These are phyloP conservation scores for Boletus coccyginus DNA, from an alignment of 768 basidiomycete species.

Conservation along the genomic window DNA sequence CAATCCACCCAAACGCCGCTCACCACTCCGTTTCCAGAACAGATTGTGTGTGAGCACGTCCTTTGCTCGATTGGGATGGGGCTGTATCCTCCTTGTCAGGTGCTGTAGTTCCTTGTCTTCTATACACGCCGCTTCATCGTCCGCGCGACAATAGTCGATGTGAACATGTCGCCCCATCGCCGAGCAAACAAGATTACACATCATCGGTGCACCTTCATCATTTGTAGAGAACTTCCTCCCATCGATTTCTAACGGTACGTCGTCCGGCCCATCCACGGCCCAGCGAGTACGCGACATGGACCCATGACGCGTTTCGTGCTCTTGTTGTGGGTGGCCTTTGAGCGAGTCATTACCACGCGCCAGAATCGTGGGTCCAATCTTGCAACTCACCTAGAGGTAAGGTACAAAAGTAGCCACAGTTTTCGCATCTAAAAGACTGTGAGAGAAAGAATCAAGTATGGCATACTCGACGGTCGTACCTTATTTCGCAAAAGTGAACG, in stretches of 20 bases:
- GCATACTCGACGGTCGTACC: slow-evolving; percentile 27
- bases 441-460: background rate
- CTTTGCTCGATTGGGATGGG: slow-evolving; percentile 46
- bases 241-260: slow-evolving; percentile 47
- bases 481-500: slow-evolving; percentile 55
- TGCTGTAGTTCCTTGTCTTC: slow-evolving; percentile 46
- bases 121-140: slow-evolving; percentile 35
- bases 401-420: slow-evolving; percentile 59
- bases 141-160: slow-evolving; percentile 52
- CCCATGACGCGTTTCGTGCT: slow-evolving; percentile 63
- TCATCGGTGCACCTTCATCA: slow-evolving; percentile 61
- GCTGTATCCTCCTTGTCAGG: slow-evolving; percentile 39
- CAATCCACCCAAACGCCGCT: background rate
- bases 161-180: slow-evolving; percentile 57
- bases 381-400: slow-evolving; percentile 47
- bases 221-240: slow-evolving; percentile 52
- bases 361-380: fast-evolving
- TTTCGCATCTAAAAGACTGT: slow-evolving; percentile 40
- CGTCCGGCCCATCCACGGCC: slow-evolving; percentile 54
- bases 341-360: background rate
- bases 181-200: slow-evolving; percentile 58
- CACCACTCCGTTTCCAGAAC: slow-evolving; percentile 60
- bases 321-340: slow-evolving; percentile 55
- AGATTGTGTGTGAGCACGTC: slow-evolving; percentile 54
- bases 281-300: slow-evolving; percentile 60